phyloP scores from a whole-genome alignment of 192 early-diverging fungal species.

The Linnemannia hyalina region DNA sequence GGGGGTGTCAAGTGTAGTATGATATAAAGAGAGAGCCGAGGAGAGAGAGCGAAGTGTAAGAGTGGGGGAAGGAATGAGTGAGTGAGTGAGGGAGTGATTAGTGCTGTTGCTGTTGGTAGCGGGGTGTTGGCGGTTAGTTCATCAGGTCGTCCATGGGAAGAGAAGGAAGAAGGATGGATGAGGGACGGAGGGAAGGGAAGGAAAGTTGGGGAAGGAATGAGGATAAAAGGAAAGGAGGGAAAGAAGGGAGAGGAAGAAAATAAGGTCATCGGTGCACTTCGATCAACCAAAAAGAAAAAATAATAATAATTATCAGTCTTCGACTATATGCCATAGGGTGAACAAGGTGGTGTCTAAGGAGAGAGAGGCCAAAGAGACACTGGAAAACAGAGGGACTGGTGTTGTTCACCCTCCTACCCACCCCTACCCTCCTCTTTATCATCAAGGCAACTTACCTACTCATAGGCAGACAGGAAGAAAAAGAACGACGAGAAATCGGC shows the following conservation, averaged over 20 bases:
- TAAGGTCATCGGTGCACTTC: background rate
- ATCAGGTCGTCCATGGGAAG: background rate
- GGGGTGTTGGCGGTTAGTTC: background rate
- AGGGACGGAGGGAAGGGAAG: background rate
- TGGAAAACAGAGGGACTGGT: too few relatives aligned
- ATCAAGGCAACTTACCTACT: too few relatives aligned
- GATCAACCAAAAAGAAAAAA: too few relatives aligned
- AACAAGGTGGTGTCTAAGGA: too few relatives aligned
- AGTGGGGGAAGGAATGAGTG: background rate
- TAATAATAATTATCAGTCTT: too few relatives aligned
- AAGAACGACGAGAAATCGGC: background rate
- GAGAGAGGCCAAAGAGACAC: too few relatives aligned
- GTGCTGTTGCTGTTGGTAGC: background rate
- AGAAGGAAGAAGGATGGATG: background rate
- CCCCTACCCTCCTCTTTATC: too few relatives aligned
- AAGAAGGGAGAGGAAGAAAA: background rate
- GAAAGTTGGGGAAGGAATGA: background rate
- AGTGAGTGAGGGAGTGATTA: background rate
- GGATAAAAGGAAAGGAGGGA: background rate
- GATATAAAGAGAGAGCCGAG: constrained; percentile 1
- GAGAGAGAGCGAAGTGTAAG: background rate
- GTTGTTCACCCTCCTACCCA: too few relatives aligned
- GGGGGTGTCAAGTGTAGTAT: background rate
- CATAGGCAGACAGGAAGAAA: too few relatives aligned
- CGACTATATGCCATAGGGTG: too few relatives aligned